A percentile compares a stretch with the other conserved stretches of the same genome.
Evolutionary conservation across 179 eudicot genomes (phyloP).

Genomic region (Beta macrorhiza): DNA sequence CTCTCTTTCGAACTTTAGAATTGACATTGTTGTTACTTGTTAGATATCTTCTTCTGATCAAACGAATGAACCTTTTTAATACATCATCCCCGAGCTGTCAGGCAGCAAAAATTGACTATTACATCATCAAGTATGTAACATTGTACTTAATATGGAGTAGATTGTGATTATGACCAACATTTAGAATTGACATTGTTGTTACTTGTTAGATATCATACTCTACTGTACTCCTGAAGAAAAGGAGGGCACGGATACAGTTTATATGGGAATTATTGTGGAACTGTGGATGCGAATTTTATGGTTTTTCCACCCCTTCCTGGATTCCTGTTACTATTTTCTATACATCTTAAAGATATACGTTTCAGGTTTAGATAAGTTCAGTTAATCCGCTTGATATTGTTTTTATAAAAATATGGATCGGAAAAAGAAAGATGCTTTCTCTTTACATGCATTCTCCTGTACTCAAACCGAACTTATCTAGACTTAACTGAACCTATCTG

Average conservation of each 20-base stretch:
- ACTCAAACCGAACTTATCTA: no score
- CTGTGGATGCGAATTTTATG: background rate
- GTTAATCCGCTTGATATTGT: no score
- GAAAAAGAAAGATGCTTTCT: background rate
- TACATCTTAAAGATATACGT: no score
- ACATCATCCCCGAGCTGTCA: no score
- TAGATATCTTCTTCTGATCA: no score
- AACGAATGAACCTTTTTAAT: no score
- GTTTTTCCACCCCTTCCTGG: background rate
- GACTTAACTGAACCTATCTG: no score
- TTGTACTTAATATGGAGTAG: background rate
- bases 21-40: no score
- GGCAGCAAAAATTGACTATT: background rate
- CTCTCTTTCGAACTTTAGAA: no score
- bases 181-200: no score
- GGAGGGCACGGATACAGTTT: background rate
- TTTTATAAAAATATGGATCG: no score
- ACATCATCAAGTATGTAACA: background rate
- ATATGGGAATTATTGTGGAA: background rate
- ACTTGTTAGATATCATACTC: background rate
- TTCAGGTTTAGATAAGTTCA: no score
- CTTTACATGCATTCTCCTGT: background rate
- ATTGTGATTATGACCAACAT: background rate
- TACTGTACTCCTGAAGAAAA: background rate
- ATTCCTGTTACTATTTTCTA: background rate